phyloP scores from a whole-genome alignment of 2,329 filamentous ascomycete genomes.

The Dactylella cylindrospora region DNA sequence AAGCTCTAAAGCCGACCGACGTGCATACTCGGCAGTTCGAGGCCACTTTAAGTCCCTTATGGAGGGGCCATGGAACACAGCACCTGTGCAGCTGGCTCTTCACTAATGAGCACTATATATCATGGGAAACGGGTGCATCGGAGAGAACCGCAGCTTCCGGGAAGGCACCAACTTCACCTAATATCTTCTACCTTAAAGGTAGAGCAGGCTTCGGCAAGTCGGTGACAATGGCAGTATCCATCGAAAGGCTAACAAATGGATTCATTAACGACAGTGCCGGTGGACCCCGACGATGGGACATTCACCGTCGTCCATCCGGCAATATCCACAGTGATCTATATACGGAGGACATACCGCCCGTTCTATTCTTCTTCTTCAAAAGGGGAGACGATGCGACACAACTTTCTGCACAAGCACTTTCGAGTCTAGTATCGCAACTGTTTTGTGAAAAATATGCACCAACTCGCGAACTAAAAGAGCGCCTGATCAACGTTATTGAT shows the following conservation, averaged over 20 bases:
- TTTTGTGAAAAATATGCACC: slow-evolving; percentile 4
- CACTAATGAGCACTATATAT: slow-evolving; percentile 10
- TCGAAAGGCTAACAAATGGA: slow-evolving; percentile 7
- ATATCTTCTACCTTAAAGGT: slow-evolving; percentile 27
- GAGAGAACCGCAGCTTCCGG: no score
- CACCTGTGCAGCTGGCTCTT: slow-evolving; percentile 31
- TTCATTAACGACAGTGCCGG: slow-evolving; percentile 5
- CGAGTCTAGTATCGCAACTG: slow-evolving; percentile 16
- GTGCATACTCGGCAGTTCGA: slow-evolving; percentile 13
- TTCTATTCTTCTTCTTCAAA: slow-evolving; percentile 38
- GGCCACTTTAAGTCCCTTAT: slow-evolving; percentile 13
- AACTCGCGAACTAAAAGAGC: slow-evolving; percentile 8
- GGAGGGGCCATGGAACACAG: slow-evolving; percentile 4
- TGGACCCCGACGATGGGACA: no score
- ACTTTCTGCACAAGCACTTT: slow-evolving; percentile 7
- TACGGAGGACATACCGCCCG: no score
- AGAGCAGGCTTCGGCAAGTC: slow-evolving; percentile 28
- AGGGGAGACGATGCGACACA: slow-evolving; percentile 32
- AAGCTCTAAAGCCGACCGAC: slow-evolving; percentile 7
- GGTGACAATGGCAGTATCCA: slow-evolving; percentile 16
- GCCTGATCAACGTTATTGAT: background rate
- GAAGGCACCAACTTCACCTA: no score
- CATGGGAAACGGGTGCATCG: slow-evolving; percentile 18
- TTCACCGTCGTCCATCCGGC: no score
- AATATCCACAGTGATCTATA: no score